phyloP scores from a whole-genome alignment of 257 asterid genomes.

The Lycium barbarum region DNA sequence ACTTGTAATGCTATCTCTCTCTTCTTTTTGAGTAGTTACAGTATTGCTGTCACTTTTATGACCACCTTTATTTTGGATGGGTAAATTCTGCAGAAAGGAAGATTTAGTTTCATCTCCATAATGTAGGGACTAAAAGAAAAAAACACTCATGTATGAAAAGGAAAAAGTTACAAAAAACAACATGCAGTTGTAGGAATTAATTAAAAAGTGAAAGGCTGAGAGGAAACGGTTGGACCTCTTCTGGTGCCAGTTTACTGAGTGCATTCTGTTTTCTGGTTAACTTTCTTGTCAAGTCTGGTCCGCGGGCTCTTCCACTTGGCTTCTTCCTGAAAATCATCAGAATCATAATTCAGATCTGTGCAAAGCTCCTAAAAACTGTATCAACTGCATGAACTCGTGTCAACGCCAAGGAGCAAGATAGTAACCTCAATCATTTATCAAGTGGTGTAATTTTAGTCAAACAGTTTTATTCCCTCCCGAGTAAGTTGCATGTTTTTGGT shows the following conservation, averaged over 20 bases:
- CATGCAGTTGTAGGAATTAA: not conserved
- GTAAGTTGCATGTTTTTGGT: not conserved
- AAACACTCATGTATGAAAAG: not conserved
- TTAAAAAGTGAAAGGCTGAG: not conserved
- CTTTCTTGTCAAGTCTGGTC: conserved; percentile 65
- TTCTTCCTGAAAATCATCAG: conserved; percentile 51
- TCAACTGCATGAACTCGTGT: not conserved
- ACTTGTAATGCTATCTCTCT: conserved; percentile 47
- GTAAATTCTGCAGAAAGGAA: conserved; percentile 57
- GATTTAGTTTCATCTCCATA: not conserved
- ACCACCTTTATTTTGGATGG: conserved; percentile 52
- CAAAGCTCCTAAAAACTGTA: not conserved
- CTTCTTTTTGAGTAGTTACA: conserved; percentile 37
- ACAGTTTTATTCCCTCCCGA: not conserved
- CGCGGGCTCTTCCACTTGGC: conserved; percentile 69
- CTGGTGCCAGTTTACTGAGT: conserved; percentile 66
- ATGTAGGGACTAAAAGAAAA: no score
- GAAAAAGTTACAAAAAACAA: not conserved
- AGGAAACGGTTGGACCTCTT: conserved; percentile 57
- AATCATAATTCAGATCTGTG: not conserved
- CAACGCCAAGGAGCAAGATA: not conserved
- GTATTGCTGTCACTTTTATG: conserved; percentile 43
- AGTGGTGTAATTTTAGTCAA: not conserved
- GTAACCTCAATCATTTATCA: not conserved
- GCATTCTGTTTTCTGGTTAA: conserved; percentile 73